Percentiles rank a stretch among this genome's conserved stretches.
phyloP scores from a whole-genome alignment of 2,329 filamentous ascomycete species.

The Annulohypoxylon truncatum region DNA sequence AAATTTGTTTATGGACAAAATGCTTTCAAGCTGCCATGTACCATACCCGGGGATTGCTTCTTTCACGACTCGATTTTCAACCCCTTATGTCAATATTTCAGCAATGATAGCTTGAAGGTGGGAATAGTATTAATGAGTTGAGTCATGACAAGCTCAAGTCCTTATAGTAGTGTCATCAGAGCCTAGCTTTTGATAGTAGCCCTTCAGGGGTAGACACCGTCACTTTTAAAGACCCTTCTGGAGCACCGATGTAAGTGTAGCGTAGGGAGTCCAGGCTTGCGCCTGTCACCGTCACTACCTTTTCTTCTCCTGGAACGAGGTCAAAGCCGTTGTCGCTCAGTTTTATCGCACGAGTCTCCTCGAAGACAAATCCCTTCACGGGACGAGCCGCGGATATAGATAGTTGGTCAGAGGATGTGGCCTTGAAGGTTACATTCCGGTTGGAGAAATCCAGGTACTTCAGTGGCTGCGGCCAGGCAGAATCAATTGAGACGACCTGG shows the following conservation, averaged over 20 bases:
- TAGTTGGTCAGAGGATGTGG: conserved; percentile 44
- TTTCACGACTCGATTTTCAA: not conserved
- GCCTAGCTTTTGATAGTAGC: not conserved
- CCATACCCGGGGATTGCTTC: not conserved
- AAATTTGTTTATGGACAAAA: not conserved
- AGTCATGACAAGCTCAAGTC: not conserved
- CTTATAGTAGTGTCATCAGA: not conserved
- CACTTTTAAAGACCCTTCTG: conserved; percentile 39
- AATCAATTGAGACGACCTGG: conserved; percentile 58
- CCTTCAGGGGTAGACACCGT: not conserved
- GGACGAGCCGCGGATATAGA: conserved; percentile 57
- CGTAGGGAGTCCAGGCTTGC: conserved; percentile 32
- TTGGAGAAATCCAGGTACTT: conserved; percentile 67
- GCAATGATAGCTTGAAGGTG: not conserved
- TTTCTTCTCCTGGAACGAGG: conserved; percentile 61
- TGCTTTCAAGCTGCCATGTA: not conserved
- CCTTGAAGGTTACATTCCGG: conserved; percentile 53
- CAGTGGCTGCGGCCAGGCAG: conserved; percentile 71
- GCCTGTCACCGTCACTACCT: conserved; percentile 44
- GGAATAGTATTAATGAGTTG: not conserved
- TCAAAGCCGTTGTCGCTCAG: conserved; percentile 70
- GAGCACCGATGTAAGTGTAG: conserved; percentile 46
- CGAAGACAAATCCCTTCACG: conserved; percentile 67
- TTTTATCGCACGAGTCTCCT: conserved; percentile 58
- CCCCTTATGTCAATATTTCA: not conserved